Evolutionary conservation across 1,139 yeast species (phyloP), one percentile per base, ranked within the genome.

Genomic region (Suhomyces maxii): DNA sequence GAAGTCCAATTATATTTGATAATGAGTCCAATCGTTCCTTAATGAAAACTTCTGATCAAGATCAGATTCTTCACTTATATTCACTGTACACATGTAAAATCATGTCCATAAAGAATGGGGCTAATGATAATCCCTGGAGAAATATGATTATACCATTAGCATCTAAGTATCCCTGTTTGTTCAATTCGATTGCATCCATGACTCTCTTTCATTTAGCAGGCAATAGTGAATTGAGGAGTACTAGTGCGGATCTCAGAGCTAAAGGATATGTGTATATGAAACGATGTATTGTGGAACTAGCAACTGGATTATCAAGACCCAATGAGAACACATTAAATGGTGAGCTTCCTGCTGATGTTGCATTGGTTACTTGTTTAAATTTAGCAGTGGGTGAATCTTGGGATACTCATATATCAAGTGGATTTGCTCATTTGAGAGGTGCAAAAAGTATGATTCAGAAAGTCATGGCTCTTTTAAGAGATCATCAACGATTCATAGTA

Each of bases 71-170:
- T 13, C 63, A 61, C 43, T 54, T 71, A 33, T 71, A 65, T 48
- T 62, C 70, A 4, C 63, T 74, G 43, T 79, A 79, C 57, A 82
- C 88, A 0, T 81, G 85, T 46, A 77, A 79, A 9, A 81, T 83
- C 42, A 73, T 83, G 78, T 80, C 86, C 2, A 80, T 83, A 42
- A 82, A 80, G 53, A 80, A 81, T 53, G 87, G 86, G 0, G 79
- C 81, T 0, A 66, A 76, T 7, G 87, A 83, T 51, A 83, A 84
- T 54, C 89, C 88, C 6, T 84, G 89, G 89, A 66, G 85, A 44
- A 73, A 76, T n/a, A 60, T 76, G 39, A 64, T 83, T 41, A 64
- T 83, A 55, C 88, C 89, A 0, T 60, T 81, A 43, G 83, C 86
- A 0, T 57, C 67, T 7, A 67, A 72, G 39, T 76, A 81, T 54